phyloP scores from a whole-genome alignment of 1,284 basidiomycete genomes.

The Agroathelia rolfsii region DNA sequence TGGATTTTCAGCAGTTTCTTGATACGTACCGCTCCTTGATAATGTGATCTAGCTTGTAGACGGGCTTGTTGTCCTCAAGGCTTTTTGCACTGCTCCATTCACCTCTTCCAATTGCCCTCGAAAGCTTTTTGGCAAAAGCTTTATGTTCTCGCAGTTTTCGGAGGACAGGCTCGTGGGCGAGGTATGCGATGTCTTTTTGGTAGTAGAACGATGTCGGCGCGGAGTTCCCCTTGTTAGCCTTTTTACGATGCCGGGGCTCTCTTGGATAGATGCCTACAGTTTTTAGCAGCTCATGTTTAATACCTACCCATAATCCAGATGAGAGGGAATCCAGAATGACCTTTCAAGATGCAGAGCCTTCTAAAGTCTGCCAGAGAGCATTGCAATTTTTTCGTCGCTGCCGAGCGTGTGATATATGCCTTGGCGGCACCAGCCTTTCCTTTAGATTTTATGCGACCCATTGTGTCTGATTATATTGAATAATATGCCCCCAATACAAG shows the following conservation, averaged over 20 bases:
- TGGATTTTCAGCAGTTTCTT: neutral
- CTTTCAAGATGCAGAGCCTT: slow-evolving; percentile 95
- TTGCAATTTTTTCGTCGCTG: slow-evolving; percentile 89
- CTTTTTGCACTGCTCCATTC: slow-evolving; percentile 96
- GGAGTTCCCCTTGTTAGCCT: slow-evolving; percentile 95
- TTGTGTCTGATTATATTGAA: no score
- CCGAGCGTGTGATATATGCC: slow-evolving; percentile 87
- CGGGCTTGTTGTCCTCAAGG: slow-evolving; percentile 85
- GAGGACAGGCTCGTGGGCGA: slow-evolving; percentile 96
- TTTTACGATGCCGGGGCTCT: slow-evolving; percentile 87
- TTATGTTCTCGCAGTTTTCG: slow-evolving; percentile 96
- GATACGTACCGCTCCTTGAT: slow-evolving; percentile 84
- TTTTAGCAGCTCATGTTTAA: no score
- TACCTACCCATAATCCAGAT: no score
- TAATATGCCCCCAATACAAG: no score
- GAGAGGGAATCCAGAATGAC: slow-evolving; percentile 30
- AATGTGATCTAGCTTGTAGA: slow-evolving; percentile 89
- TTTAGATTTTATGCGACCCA: slow-evolving; percentile 86
- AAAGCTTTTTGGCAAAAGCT: slow-evolving; percentile 95
- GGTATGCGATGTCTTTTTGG: slow-evolving; percentile 95
- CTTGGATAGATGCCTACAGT: slow-evolving; percentile 88
- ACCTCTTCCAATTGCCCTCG: slow-evolving; percentile 84
- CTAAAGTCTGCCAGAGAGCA: slow-evolving; percentile 96
- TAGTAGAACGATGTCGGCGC: slow-evolving; percentile 98
- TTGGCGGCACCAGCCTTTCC: slow-evolving; percentile 93